phyloP scores from a whole-genome alignment of 345 rosid genomes.

The Xanthoceras sorbifolium region DNA sequence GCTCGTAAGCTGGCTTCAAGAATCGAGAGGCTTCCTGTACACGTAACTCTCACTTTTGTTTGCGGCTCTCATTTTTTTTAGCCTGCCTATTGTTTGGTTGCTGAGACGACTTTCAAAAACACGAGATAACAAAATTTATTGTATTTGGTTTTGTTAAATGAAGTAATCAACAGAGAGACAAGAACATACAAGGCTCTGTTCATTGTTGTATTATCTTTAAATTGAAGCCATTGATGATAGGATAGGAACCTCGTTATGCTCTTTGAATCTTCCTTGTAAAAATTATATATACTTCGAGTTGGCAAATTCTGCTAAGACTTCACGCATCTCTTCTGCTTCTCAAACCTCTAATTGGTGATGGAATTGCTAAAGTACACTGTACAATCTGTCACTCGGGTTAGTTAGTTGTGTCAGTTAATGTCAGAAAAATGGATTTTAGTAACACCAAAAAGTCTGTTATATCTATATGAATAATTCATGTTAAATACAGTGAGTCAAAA shows the following conservation, averaged over 20 bases:
- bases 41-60: slow-evolving; percentile 13
- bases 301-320: background rate
- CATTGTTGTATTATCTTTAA: background rate
- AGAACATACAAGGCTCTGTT: background rate
- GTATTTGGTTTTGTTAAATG: too few species aligned
- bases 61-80: background rate
- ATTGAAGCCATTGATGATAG: background rate
- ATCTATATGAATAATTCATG: too few species aligned
- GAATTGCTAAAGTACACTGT: background rate
- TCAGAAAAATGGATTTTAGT: too few species aligned
- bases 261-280: background rate
- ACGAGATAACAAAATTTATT: background rate
- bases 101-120: background rate
- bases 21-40: slow-evolving; percentile 63
- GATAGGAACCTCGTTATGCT: background rate
- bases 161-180: background rate
- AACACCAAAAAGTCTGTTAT: too few species aligned
- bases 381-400: too few species aligned
- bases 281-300: background rate
- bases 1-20: slow-evolving; percentile 65
- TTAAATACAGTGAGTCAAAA: too few species aligned
- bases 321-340: background rate
- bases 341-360: background rate
- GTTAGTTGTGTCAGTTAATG: too few species aligned
- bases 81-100: background rate